Conservation (phyloP, 192 early-diverging fungal genomes). For the Rhizophagus clarus region DNA sequence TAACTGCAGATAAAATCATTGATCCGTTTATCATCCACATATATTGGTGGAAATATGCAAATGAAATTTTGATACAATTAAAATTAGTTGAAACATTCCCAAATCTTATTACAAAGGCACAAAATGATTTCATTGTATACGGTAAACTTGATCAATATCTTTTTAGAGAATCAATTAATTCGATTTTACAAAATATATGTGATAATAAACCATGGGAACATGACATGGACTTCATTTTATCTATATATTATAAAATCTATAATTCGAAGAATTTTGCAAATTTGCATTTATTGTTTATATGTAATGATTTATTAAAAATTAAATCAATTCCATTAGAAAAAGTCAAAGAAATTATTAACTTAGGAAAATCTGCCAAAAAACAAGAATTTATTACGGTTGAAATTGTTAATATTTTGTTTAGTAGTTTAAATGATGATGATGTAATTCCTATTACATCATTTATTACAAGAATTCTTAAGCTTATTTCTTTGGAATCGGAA, state of each 20-base stretch:
- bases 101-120: neutral
- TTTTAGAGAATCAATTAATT: neutral
- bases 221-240: neutral
- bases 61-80: neutral
- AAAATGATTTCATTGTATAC: neutral
- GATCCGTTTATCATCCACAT: neutral
- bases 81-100: neutral
- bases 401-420: neutral
- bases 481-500: neutral
- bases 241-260: neutral
- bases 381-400: neutral
- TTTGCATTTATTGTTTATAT: neutral
- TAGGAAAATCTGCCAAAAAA: neutral
- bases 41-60: neutral
- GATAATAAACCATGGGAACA: neutral
- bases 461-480: neutral
- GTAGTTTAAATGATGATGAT: neutral
- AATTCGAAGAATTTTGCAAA: neutral
- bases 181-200: neutral
- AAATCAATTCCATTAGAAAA: neutral
- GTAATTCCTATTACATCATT: neutral
- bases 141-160: neutral
- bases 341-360: neutral
- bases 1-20: neutral
- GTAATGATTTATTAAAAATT: neutral